phyloP scores from a whole-genome alignment of 2,329 filamentous ascomycete species.

The Corynespora cassiicola region DNA sequence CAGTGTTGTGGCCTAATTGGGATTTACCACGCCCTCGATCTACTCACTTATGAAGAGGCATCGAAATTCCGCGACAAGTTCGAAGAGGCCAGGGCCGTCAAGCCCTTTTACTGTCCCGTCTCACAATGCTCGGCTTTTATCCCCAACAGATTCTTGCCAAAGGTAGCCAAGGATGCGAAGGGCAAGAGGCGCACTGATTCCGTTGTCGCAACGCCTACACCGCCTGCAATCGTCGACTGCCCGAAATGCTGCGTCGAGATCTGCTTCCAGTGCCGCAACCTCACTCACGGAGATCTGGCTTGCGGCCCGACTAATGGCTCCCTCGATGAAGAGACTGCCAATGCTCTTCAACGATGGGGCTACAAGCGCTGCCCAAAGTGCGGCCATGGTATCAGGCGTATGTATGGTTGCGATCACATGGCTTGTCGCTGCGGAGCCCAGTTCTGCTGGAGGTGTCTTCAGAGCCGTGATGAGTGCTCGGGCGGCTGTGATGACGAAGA shows the following conservation, averaged over 20 bases:
- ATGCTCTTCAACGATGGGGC: conserved; percentile 50
- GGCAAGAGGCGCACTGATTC: conserved; percentile 33
- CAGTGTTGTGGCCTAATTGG: conserved; percentile 54
- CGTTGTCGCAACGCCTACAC: conserved; percentile 27
- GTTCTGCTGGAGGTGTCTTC: conserved; percentile 57
- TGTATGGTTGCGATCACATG: conserved; percentile 58
- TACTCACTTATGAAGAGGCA: conserved; percentile 45
- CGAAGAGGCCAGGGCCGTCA: conserved; percentile 55
- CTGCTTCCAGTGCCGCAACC: conserved; percentile 53
- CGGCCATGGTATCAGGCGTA: conserved; percentile 53
- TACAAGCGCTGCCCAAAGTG: conserved; percentile 61
- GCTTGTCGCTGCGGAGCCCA: conserved; percentile 57
- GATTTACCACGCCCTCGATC: conserved; percentile 45
- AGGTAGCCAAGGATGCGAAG: conserved; percentile 7
- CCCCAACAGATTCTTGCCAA: conserved; percentile 29
- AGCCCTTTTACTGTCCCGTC: conserved; percentile 58
- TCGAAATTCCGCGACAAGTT: conserved; percentile 49
- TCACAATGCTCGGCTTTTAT: conserved; percentile 59
- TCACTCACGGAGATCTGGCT: conserved; percentile 45
- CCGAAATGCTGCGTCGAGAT: conserved; percentile 52
- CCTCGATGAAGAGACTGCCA: conserved; percentile 44
- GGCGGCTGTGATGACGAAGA: conserved; percentile 27
- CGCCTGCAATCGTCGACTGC: conserved; percentile 47
- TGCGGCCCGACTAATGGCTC: conserved; percentile 43
- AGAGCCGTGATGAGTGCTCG: conserved; percentile 39